These are phyloP conservation scores for Jamesozyma jinghongensis DNA, from an alignment of 805 yeast species.

Conservation along the genomic window DNA sequence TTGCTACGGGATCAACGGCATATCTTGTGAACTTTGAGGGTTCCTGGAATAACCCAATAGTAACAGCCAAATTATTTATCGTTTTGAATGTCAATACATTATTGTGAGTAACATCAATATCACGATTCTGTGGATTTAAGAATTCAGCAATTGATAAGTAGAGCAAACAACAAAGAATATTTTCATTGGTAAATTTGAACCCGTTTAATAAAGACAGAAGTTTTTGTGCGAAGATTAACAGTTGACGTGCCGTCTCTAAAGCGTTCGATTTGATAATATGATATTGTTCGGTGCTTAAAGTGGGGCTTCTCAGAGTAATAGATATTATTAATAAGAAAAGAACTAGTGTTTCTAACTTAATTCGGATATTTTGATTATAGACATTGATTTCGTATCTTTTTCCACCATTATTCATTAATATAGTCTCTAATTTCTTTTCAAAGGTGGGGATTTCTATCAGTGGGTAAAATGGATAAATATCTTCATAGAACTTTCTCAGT, in stretches of 20 bases:
- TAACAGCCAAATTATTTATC: constrained; percentile 4
- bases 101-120: constrained; percentile 6
- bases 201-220: constrained; percentile 8
- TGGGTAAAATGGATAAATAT: constrained; percentile 19
- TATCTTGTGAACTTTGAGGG: constrained; percentile 8
- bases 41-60: constrained; percentile 8
- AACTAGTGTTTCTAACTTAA: constrained; percentile 9
- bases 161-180: constrained; percentile 7
- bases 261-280: background rate
- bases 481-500: constrained; percentile 12
- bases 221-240: constrained; percentile 4
- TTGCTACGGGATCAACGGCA: background rate
- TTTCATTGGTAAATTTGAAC: constrained; percentile 8
- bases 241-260: background rate
- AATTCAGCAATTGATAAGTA: constrained; percentile 6
- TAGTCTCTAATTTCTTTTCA: constrained; percentile 3
- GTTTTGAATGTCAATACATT: constrained; percentile 6
- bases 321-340: constrained; percentile 7
- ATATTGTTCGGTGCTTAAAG: background rate
- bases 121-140: constrained; percentile 8
- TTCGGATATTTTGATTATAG: constrained; percentile 8
- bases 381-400: constrained; percentile 5
- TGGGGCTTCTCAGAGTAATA: constrained; percentile 6
- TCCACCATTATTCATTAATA: background rate
- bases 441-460: constrained; percentile 11